These are phyloP conservation scores for Monosporascus sp. DNA, from an alignment of 2,329 filamentous ascomycete genomes.

Conservation along the genomic window DNA sequence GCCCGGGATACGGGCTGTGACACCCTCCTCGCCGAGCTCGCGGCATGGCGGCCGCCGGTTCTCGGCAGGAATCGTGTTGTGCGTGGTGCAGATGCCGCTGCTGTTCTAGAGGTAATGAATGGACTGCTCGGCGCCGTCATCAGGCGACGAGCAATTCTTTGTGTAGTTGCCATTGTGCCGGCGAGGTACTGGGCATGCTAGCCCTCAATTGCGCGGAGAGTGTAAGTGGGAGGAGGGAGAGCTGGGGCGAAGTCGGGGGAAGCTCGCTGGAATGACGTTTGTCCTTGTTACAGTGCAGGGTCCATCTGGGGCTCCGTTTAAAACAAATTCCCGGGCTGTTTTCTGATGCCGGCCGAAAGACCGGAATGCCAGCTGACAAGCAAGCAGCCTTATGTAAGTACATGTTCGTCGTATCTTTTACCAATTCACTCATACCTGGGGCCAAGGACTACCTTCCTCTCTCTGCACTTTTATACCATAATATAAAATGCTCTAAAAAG, in stretches of 20 bases:
- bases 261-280: neutral
- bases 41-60: constrained; percentile 13
- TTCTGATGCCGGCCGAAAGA: neutral
- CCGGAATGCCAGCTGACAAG: neutral
- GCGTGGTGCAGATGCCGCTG: constrained; percentile 2
- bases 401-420: neutral
- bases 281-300: neutral
- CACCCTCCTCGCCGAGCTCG: constrained; percentile 14
- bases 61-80: constrained; percentile 6
- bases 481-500: no score
- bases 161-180: constrained; percentile 20
- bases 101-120: constrained; percentile 9
- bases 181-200: constrained; percentile 17
- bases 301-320: no score
- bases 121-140: constrained; percentile 12
- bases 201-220: constrained; percentile 23
- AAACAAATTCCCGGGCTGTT: no score
- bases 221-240: constrained; percentile 2
- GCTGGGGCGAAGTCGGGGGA: constrained; percentile 2
- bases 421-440: constrained; percentile 1
- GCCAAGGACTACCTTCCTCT: neutral
- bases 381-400: no score
- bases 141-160: constrained; percentile 15
- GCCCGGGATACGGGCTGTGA: constrained; percentile 24
- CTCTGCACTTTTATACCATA: no score